Evolutionary conservation across 495 filamentous ascomycete genomes (phyloP), one percentile per base, ranked within the genome.

Genomic region (Chlorociboria aeruginascens): DNA sequence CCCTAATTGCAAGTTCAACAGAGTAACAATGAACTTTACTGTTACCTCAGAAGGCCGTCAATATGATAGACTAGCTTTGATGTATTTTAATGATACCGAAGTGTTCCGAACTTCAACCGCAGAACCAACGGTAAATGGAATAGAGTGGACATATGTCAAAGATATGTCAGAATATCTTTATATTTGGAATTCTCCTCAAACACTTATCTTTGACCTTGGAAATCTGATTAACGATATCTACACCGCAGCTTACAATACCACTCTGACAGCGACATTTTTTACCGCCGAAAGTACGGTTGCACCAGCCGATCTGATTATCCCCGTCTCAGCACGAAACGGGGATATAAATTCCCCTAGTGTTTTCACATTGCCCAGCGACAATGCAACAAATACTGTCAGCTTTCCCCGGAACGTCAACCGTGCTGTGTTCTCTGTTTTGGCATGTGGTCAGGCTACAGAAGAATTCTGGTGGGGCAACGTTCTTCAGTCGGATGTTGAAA

Each of bases 401-500:
- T 60, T 86, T 13, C 85, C 86, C 0, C 65, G 64, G 20, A 81
- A 82, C 52, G 67, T 69, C 2, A 75, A 75, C 45, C 77, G 79
- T 41, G 88, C 88, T 6, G 74, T 90, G 8, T 77, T 93, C 32
- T 79, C 82, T 4, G 69, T 95, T 3, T 79, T 79, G 0, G 83
- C 86, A 10, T 85, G 81, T 57, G 89, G 87, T 0, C 89, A 94
- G 55, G 73, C 75, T 0, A 63, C 66, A 0, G 88, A 94, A 58
- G 88, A 94, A 53, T 94, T 95, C 57, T 95, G 89, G 87, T 94
- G 83, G 72, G 77, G 73, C 16, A 93, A 93, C 62, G 83, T 87
- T 3, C 71, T 84, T n/a, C 71, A 72, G 7, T 71, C 72, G 3
- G 76, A 85, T 48, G 69, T 69, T 0, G 52, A 73, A 30, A 79